Evolutionary conservation across 1,139 yeast species (phyloP).

Genomic region (Sugiyamaella novakii): DNA sequence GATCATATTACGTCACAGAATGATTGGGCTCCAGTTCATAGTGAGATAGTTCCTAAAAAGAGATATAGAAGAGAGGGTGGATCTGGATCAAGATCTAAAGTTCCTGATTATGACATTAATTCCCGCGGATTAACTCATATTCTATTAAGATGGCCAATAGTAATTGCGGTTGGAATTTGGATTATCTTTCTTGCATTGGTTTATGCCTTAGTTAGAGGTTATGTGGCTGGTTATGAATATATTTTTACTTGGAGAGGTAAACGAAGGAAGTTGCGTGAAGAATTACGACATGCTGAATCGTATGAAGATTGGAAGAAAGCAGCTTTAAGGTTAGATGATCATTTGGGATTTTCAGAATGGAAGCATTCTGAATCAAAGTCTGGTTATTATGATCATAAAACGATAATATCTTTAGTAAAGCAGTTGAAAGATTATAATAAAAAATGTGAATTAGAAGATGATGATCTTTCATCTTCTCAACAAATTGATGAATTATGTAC

Average conservation of each 20-base stretch:
- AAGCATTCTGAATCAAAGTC: conserved; percentile 56
- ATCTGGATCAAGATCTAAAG: background rate
- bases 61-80: conserved; percentile 3
- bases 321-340: conserved; percentile 60
- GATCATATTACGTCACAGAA: conserved; percentile 55
- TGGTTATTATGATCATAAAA: conserved; percentile 68
- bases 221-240: conserved; percentile 67
- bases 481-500: conserved; percentile 53
- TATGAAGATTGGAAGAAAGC: conserved; percentile 66
- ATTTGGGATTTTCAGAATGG: conserved; percentile 66
- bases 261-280: conserved; percentile 53
- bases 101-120: conserved; percentile 19
- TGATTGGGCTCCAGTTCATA: conserved; percentile 68
- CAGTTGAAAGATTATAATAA: conserved; percentile 47
- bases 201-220: conserved; percentile 58
- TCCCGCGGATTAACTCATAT: conserved; percentile 50
- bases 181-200: conserved; percentile 51
- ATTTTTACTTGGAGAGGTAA: conserved; percentile 56
- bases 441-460: conserved; percentile 1
- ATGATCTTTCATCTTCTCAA: background rate
- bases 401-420: conserved; percentile 55
- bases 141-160: conserved; percentile 66
- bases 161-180: conserved; percentile 58
- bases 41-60: conserved; percentile 23
- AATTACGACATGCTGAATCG: conserved; percentile 51